Evolutionary conservation across 2,329 filamentous ascomycete genomes (phyloP), one percentile per base, ranked within the genome.

Genomic region (Cytospora chrysosperma): DNA sequence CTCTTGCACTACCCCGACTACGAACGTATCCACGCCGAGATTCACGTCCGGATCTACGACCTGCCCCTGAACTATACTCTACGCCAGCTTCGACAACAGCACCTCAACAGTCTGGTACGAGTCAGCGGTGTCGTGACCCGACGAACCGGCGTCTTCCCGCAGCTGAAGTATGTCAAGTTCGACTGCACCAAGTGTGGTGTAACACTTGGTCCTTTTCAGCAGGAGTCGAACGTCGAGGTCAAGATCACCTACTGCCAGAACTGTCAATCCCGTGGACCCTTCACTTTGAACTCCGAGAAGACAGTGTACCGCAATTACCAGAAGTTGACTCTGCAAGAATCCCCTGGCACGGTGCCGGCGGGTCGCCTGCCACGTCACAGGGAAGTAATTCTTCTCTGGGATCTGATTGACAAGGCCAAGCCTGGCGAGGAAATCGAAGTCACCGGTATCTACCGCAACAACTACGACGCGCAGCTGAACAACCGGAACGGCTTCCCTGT

Each of bases 231-330:
- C 67, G 88, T 93, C 51, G 95, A 99, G 76, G 93, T 99, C 73
- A 97, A 94, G 78, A 92, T 99, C 70, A 92, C 91, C 0, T 99
- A 91, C 81, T 99, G 95, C 75, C 94, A 97, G 74, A 95, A 91
- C 74, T 99, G 95, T 78, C 94, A 98, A 78, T 96, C 92, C 47
- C 88, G 92, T 49, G 95, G 95, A 0, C 96, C 95, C 0, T 99
- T 99, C 73, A 96, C 89, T 0, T 81, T 99, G 68, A 98, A 98
- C 78, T 95, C 93, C 4, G 95, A 98, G 75, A 96, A 97, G 82
- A 99, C 95, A 0, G 91, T 99, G 19, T 99, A 99, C 79, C 90
- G 95, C 67, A 99, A 99, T 77, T 99, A 97, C 78, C 95, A 99
- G 76, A 99, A 97, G 74, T 82, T 99, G 70, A 99, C 95, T 0